Evolutionary conservation across 176 grass and related monocot species (phyloP).

Genomic region (Triticum dicoccoides): DNA sequence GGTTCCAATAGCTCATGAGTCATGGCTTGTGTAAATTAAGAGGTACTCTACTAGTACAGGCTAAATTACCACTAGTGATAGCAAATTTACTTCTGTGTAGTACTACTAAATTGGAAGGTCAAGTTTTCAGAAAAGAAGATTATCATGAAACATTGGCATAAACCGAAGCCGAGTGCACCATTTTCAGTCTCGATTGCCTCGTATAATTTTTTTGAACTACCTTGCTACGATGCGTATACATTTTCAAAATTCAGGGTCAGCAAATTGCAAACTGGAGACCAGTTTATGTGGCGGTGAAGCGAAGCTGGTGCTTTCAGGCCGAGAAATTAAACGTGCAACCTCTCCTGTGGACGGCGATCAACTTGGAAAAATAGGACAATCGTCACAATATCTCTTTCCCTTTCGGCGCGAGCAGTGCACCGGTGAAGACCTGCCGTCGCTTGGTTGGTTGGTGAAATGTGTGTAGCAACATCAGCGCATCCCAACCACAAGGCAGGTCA

Average conservation of each 20-base stretch:
- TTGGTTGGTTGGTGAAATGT: neutral
- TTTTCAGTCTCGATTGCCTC: too few relatives aligned
- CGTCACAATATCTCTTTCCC: neutral
- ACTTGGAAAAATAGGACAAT: neutral
- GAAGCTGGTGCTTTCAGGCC: constrained; percentile 9
- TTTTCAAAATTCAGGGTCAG: neutral
- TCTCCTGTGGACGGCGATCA: constrained; percentile 9
- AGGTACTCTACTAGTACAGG: too few relatives aligned
- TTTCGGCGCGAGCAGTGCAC: neutral
- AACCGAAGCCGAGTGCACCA: too few relatives aligned
- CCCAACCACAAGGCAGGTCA: constrained; percentile 18
- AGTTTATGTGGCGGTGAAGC: constrained; percentile 23
- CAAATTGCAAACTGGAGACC: neutral
- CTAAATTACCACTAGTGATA: too few relatives aligned
- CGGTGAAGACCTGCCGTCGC: neutral
- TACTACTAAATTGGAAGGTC: too few relatives aligned
- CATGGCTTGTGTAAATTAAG: too few relatives aligned
- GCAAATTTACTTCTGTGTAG: too few relatives aligned
- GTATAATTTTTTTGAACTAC: too few relatives aligned
- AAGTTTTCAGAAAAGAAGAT: too few relatives aligned
- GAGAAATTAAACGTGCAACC: neutral
- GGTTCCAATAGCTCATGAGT: too few relatives aligned
- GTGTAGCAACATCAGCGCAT: neutral
- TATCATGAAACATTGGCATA: too few relatives aligned
- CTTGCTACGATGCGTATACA: too few relatives aligned